Conservation (phyloP, 192 early-diverging fungal genomes). For the Backusella macrospora region DNA sequence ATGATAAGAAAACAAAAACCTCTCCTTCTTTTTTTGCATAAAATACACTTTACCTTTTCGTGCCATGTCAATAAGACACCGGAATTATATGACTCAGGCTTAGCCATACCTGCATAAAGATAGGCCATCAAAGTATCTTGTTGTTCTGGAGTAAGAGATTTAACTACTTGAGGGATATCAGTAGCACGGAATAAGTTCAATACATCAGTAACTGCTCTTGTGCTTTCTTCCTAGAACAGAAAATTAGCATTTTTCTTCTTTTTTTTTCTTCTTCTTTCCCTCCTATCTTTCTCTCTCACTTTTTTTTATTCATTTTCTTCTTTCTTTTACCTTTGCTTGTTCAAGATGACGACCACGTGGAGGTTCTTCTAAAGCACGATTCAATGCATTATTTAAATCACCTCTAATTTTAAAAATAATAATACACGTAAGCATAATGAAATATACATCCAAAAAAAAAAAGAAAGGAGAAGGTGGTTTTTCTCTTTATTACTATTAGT, state of each 20-base stretch:
- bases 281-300: too few species aligned
- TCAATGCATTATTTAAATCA: conserved; percentile 59
- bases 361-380: conserved; percentile 63
- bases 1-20: conserved; percentile 22
- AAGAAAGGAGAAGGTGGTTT: background rate
- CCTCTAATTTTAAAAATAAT: conserved; percentile 45
- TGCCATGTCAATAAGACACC: conserved; percentile 90
- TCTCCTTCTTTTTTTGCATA: background rate
- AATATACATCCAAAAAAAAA: background rate
- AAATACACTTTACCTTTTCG: conserved; percentile 70
- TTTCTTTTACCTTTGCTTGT: conserved; percentile 60
- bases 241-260: background rate
- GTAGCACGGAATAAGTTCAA: conserved; percentile 69
- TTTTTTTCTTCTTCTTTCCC: conserved; percentile 41
- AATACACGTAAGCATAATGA: background rate
- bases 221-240: conserved; percentile 65
- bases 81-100: conserved; percentile 83
- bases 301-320: background rate
- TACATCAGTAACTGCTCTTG: conserved; percentile 81
- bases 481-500: background rate
- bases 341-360: conserved; percentile 70
- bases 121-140: conserved; percentile 90
- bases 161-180: conserved; percentile 69
- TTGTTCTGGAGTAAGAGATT: conserved; percentile 59
- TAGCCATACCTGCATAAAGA: conserved; percentile 88